These are phyloP conservation scores for Trametes hirsuta DNA, from an alignment of 1,284 basidiomycete genomes.

Conservation along the genomic window DNA sequence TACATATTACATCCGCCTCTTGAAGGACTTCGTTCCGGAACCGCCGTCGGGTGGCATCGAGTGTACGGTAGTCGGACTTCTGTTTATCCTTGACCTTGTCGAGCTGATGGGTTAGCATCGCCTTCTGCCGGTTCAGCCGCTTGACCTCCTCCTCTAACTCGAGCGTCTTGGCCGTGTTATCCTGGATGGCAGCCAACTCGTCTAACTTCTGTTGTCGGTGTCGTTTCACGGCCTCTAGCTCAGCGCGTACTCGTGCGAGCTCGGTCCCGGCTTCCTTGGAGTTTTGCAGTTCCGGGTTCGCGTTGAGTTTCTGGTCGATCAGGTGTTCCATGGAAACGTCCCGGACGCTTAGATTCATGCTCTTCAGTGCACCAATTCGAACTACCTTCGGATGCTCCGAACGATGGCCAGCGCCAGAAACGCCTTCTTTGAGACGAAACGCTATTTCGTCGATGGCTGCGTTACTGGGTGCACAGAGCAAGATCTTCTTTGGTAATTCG, in stretches of 20 bases:
- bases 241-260: slow-evolving; percentile 62
- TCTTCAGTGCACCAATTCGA: slow-evolving; percentile 81
- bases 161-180: slow-evolving; percentile 52
- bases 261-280: slow-evolving; percentile 57
- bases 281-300: slow-evolving; percentile 42
- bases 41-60: slow-evolving; percentile 79
- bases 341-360: slow-evolving; percentile 83
- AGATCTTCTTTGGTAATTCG: slow-evolving; percentile 69
- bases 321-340: slow-evolving; percentile 89
- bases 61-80: slow-evolving; percentile 70
- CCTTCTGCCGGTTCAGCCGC: slow-evolving; percentile 67
- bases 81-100: slow-evolving; percentile 84
- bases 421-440: slow-evolving; percentile 82
- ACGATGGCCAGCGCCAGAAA: slow-evolving; percentile 61
- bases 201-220: slow-evolving; percentile 64
- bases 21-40: slow-evolving; percentile 78
- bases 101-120: slow-evolving; percentile 67
- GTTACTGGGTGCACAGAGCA: slow-evolving; percentile 97
- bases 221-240: slow-evolving; percentile 71
- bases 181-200: slow-evolving; percentile 56
- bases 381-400: slow-evolving; percentile 78
- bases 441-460: slow-evolving; percentile 98
- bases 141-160: slow-evolving; percentile 71
- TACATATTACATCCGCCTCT: slow-evolving; percentile 93
- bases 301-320: slow-evolving; percentile 77